Conservation (phyloP, 2,329 filamentous ascomycete genomes). For the Apiospora sp. region DNA sequence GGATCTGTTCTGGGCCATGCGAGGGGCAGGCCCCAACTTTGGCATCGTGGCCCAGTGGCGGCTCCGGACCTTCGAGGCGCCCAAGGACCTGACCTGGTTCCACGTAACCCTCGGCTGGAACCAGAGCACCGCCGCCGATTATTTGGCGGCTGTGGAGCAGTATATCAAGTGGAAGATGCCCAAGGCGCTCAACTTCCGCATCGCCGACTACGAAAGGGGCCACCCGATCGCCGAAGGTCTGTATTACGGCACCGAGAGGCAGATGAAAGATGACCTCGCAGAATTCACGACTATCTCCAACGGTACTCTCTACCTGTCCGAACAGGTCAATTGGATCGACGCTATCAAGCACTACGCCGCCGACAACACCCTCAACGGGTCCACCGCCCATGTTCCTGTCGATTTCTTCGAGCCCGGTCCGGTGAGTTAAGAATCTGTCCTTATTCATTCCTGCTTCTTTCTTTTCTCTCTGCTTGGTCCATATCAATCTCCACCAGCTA, state of each 20-base stretch:
- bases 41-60: conserved; percentile 42
- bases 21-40: conserved; percentile 44
- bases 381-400: conserved; percentile 48
- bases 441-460: conserved; percentile 33
- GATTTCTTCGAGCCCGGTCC: conserved; percentile 39
- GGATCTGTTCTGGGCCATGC: conserved; percentile 44
- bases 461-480: conserved; percentile 33
- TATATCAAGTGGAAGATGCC: conserved; percentile 45
- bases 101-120: conserved; percentile 38
- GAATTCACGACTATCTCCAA: conserved; percentile 46
- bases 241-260: conserved; percentile 47
- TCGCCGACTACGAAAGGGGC: conserved; percentile 45
- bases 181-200: conserved; percentile 50
- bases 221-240: conserved; percentile 47
- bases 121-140: conserved; percentile 36
- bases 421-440: conserved; percentile 32
- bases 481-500: conserved; percentile 36
- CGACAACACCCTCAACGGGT: conserved; percentile 44
- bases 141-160: conserved; percentile 57
- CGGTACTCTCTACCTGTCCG: conserved; percentile 41
- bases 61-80: conserved; percentile 42
- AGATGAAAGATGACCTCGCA: conserved; percentile 41
- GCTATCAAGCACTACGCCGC: conserved; percentile 43
- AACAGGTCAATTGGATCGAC: conserved; percentile 42
- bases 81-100: conserved; percentile 42